A percentile compares a stretch with the other conserved stretches of the same genome.
Evolutionary conservation across 768 basidiomycete genomes (phyloP).

Genomic region (Russula emetica): DNA sequence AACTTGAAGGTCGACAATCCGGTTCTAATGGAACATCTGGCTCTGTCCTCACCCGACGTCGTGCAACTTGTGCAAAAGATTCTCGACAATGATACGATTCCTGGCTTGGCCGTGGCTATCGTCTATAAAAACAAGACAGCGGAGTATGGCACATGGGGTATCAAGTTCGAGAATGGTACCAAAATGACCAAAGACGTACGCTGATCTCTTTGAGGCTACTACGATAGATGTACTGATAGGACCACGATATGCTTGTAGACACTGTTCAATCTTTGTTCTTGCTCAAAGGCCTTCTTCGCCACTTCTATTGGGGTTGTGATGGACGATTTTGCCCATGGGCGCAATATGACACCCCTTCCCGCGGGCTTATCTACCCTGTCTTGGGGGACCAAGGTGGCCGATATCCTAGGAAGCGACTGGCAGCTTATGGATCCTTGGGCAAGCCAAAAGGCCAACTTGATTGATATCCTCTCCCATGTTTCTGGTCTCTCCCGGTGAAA

Average conservation of each 20-base stretch:
- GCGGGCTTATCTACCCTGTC: constrained; percentile 31
- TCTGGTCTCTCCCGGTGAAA: constrained; percentile 39
- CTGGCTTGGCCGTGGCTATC: constrained; percentile 13
- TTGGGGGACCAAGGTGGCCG: constrained; percentile 38
- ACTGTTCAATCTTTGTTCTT: constrained; percentile 38
- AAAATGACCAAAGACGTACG: constrained; percentile 23
- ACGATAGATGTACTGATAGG: neutral
- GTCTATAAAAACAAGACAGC: constrained; percentile 1
- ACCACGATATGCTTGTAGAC: constrained; percentile 33
- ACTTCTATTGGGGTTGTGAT: constrained; percentile 41
- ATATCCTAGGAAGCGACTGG: constrained; percentile 40
- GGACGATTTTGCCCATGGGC: constrained; percentile 38
- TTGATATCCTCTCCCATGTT: constrained; percentile 41
- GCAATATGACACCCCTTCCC: constrained; percentile 38
- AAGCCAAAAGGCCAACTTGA: constrained; percentile 36
- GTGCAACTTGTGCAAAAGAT: neutral
- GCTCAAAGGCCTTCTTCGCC: constrained; percentile 41
- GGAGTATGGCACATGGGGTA: constrained; percentile 22
- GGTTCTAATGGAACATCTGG: neutral
- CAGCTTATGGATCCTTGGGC: constrained; percentile 41
- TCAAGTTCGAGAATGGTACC: constrained; percentile 17
- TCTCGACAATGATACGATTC: neutral
- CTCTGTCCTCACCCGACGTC: constrained; percentile 9
- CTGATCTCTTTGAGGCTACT: too few species aligned
- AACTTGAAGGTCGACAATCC: neutral